These are phyloP conservation scores for Phytophthora ohioensis DNA, from an alignment of 352 stramenopile genomes.

Conservation along the genomic window DNA sequence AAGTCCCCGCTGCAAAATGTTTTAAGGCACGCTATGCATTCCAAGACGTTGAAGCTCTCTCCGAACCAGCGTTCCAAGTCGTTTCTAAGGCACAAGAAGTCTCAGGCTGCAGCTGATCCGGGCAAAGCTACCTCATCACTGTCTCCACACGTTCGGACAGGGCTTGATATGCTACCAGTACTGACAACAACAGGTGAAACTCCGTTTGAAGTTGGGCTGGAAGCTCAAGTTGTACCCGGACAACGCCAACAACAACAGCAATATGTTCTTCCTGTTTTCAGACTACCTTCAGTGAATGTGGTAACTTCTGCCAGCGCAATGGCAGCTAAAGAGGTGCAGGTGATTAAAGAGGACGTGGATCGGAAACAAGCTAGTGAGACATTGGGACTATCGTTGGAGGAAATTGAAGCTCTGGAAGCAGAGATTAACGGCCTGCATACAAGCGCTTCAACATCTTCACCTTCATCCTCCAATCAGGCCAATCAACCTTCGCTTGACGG, in stretches of 20 bases:
- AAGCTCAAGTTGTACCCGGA: conserved; percentile 21
- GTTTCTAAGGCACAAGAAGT: conserved; percentile 59
- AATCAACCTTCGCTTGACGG: conserved; percentile 21
- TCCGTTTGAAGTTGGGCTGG: conserved; percentile 76
- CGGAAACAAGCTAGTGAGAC: conserved; percentile 70
- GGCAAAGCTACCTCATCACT: conserved; percentile 8
- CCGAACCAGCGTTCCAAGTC: conserved; percentile 55
- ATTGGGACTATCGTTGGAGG: conserved; percentile 67
- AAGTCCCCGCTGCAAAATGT: conserved; percentile 26
- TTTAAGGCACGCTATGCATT: conserved; percentile 53
- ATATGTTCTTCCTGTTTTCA: conserved; percentile 78
- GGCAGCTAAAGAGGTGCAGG: conserved; percentile 51
- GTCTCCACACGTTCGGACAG: conserved; percentile 40
- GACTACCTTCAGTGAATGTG: conserved; percentile 68
- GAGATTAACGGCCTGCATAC: conserved; percentile 45
- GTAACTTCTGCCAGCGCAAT: conserved; percentile 46
- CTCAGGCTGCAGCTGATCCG: conserved; percentile 14
- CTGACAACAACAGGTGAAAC: conserved; percentile 75
- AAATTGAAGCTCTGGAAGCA: conserved; percentile 73
- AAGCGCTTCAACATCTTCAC: neutral
- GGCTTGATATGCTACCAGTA: conserved; percentile 75
- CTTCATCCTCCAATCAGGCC: neutral
- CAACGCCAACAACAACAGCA: conserved; percentile 28
- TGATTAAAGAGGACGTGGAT: conserved; percentile 59
- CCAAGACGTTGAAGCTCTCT: conserved; percentile 52